Conservation (phyloP, 495 filamentous ascomycete species). For the Penicillium paxilli region DNA sequence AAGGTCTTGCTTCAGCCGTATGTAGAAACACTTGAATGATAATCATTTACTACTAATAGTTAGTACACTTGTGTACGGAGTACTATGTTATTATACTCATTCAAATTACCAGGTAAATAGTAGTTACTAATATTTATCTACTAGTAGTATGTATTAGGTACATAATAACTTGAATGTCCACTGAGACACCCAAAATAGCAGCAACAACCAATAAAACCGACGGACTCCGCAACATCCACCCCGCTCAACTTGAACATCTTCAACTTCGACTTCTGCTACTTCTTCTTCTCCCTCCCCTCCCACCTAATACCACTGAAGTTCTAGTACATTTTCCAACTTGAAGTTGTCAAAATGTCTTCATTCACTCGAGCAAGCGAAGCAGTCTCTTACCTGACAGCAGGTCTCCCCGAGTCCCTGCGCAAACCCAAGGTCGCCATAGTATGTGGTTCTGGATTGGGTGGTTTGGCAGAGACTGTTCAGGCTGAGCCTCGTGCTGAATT, state of each 20-base stretch:
- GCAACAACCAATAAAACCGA: constrained; percentile 18
- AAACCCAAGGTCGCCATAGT: constrained; percentile 66
- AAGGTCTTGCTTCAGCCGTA: too few species aligned
- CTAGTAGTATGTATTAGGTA: too few species aligned
- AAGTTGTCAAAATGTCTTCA: constrained; percentile 12
- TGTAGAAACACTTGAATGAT: too few species aligned
- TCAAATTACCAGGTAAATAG: too few species aligned
- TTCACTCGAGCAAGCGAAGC: constrained; percentile 44
- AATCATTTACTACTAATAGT: too few species aligned
- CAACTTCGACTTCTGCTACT: background rate
- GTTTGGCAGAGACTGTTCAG: constrained; percentile 61
- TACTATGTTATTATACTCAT: too few species aligned
- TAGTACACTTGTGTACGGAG: too few species aligned
- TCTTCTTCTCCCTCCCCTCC: background rate
- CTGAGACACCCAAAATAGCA: too few species aligned
- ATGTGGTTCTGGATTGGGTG: constrained; percentile 72
- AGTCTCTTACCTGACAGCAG: constrained; percentile 32
- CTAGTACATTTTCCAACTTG: background rate
- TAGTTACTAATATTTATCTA: too few species aligned
- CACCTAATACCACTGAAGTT: too few species aligned
- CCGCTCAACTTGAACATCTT: background rate
- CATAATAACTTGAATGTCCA: too few species aligned
- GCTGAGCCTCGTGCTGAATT: constrained; percentile 53
- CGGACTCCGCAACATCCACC: constrained; percentile 20
- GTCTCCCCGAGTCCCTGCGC: constrained; percentile 47